These are phyloP conservation scores for Trypanosoma grayi DNA, from an alignment of 208 protist genomes.

Conservation along the genomic window DNA sequence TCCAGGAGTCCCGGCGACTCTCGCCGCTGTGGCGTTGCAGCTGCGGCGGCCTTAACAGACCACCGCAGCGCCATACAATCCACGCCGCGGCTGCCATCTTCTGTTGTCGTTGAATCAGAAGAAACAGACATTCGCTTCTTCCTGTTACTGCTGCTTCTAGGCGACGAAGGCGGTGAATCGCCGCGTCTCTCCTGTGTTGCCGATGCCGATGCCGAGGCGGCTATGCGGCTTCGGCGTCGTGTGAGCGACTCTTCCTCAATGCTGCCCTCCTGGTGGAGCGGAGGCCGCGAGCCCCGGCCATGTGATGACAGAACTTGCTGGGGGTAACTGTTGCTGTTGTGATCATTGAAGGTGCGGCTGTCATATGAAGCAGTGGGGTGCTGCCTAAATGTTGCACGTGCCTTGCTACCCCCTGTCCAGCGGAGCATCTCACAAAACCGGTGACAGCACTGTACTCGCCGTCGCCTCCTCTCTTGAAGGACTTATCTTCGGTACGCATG, in stretches of 20 bases:
- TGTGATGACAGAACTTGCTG: background rate
- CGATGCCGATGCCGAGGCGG: too few species aligned
- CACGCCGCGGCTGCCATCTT: background rate
- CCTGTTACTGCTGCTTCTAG: too few species aligned
- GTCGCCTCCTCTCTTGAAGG: background rate
- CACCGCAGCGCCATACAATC: constrained; percentile 27
- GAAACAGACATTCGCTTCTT: too few species aligned
- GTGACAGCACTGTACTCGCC: background rate
- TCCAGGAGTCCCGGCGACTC: background rate
- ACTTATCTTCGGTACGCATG: too few species aligned
- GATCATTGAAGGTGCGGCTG: background rate
- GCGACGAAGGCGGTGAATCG: background rate
- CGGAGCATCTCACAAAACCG: constrained; percentile 21
- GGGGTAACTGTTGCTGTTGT: background rate
- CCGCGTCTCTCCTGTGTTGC: background rate
- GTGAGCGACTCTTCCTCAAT: background rate
- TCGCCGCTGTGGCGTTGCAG: background rate
- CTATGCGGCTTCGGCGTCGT: background rate
- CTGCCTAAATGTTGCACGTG: constrained; percentile 21
- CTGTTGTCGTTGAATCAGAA: background rate
- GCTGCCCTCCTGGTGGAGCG: background rate
- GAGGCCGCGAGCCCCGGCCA: background rate
- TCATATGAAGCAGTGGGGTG: background rate
- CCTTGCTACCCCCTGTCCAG: constrained; percentile 37
- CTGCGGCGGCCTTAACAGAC: constrained; percentile 21